These are phyloP conservation scores for Karstenula rhodostoma DNA, from an alignment of 2,329 filamentous ascomycete species.

Conservation along the genomic window DNA sequence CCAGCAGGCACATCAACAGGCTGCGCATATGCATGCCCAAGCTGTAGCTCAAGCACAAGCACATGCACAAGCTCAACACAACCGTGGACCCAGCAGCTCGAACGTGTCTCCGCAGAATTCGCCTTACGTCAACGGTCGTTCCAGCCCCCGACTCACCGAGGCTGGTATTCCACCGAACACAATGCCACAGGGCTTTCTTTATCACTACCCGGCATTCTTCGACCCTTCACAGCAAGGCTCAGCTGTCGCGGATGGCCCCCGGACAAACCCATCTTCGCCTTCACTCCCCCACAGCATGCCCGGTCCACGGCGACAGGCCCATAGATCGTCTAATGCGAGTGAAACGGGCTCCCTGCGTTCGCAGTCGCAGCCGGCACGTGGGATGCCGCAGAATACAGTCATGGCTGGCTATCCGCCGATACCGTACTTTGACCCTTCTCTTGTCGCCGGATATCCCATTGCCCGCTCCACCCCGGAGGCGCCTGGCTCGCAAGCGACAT, in stretches of 20 bases:
- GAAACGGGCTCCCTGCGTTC: conserved; percentile 55
- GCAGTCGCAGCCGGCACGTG: conserved; percentile 60
- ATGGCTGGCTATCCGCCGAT: conserved; percentile 51
- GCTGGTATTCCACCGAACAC: conserved; percentile 38
- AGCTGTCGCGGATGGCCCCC: conserved; percentile 52
- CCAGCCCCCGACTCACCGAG: conserved; percentile 44
- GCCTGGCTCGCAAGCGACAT: conserved; percentile 26
- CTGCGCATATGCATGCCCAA: conserved; percentile 47
- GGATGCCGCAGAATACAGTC: conserved; percentile 49
- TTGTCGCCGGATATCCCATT: conserved; percentile 44
- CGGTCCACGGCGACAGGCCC: conserved; percentile 51
- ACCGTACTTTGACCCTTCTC: conserved; percentile 42
- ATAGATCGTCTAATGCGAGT: conserved; percentile 55
- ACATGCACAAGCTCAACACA: conserved; percentile 40
- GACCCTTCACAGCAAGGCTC: conserved; percentile 50
- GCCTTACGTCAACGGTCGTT: conserved; percentile 39
- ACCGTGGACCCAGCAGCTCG: conserved; percentile 41
- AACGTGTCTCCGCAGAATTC: conserved; percentile 54
- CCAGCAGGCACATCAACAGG: conserved; percentile 51
- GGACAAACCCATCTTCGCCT: conserved; percentile 59
- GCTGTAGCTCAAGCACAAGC: conserved; percentile 48
- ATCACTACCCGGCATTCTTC: conserved; percentile 56
- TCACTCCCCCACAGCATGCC: conserved; percentile 55
- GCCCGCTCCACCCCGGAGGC: conserved; percentile 44
- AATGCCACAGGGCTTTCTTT: conserved; percentile 53